These are phyloP conservation scores for Desmodesmus armatus DNA, from an alignment of 139 green algal species.

Conservation along the genomic window DNA sequence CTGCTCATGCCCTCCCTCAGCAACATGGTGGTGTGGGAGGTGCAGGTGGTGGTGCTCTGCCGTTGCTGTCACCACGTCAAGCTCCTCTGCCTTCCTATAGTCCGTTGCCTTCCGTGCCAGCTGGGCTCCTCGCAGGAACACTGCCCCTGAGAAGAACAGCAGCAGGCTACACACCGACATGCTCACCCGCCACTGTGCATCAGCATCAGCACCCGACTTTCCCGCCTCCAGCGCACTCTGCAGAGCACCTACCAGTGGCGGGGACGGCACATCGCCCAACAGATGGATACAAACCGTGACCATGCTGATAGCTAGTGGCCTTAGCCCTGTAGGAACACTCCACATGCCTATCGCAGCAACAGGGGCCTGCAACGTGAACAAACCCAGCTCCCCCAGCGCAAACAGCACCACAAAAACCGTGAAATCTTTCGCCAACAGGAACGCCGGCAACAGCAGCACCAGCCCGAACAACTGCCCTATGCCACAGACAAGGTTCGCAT, in stretches of 20 bases:
- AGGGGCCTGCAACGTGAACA: constrained; percentile 83
- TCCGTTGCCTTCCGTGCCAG: constrained; percentile 38
- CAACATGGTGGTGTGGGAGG: background rate
- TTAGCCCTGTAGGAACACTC: constrained; percentile 83
- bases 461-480: constrained; percentile 58
- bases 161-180: constrained; percentile 63
- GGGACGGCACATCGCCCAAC: constrained; percentile 94
- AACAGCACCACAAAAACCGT: constrained; percentile 71
- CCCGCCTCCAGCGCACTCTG: constrained; percentile 63
- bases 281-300: constrained; percentile 90
- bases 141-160: constrained; percentile 49
- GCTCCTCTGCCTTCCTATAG: constrained; percentile 37
- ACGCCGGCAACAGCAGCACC: constrained; percentile 70
- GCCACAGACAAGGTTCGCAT: constrained; percentile 73
- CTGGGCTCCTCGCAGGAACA: constrained; percentile 51
- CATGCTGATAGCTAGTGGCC: constrained; percentile 85
- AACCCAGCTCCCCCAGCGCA: constrained; percentile 70
- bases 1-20: too few species aligned
- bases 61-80: constrained; percentile 7
- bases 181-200: constrained; percentile 63
- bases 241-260: constrained; percentile 85
- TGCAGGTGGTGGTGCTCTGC: constrained; percentile 17
- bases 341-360: constrained; percentile 83
- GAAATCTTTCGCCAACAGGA: constrained; percentile 65
- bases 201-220: constrained; percentile 39